These are phyloP conservation scores for Amanita molliuscula DNA, from an alignment of 768 basidiomycete species.

Conservation along the genomic window DNA sequence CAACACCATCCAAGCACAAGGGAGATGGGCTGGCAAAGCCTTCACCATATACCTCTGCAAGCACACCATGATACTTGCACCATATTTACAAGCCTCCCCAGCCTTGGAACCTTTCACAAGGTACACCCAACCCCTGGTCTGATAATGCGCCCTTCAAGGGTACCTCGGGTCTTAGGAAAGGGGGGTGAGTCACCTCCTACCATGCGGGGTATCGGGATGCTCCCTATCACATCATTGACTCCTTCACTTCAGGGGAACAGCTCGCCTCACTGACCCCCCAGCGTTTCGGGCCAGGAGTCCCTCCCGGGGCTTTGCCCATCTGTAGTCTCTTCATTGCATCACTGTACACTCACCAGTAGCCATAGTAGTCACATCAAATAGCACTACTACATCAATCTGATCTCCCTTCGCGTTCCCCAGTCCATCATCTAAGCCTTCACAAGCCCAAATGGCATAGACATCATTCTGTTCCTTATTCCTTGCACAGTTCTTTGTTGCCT, in stretches of 20 bases:
- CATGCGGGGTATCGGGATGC: background rate
- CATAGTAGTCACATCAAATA: no score
- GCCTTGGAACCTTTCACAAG: conserved; percentile 4
- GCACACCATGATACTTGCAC: conserved; percentile 17
- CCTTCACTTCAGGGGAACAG: background rate
- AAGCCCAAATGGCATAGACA: no score
- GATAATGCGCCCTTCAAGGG: background rate
- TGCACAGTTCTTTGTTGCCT: no score
- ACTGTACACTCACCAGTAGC: no score
- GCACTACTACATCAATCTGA: no score
- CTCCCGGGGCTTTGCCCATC: no score
- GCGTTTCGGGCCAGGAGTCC: no score
- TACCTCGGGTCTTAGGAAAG: background rate
- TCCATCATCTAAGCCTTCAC: no score
- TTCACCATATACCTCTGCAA: conserved; percentile 19
- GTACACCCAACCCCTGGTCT: background rate
- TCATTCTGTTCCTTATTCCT: no score
- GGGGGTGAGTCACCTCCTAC: background rate
- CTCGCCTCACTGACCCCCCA: background rate
- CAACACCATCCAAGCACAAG: conserved; percentile 19
- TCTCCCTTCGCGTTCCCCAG: no score
- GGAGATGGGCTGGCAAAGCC: conserved; percentile 21
- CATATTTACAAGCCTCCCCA: conserved; percentile 16
- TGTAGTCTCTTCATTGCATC: no score
- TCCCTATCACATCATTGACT: background rate